Conservation (phyloP, 768 basidiomycete species). For the Xanthoconium purpureum region DNA sequence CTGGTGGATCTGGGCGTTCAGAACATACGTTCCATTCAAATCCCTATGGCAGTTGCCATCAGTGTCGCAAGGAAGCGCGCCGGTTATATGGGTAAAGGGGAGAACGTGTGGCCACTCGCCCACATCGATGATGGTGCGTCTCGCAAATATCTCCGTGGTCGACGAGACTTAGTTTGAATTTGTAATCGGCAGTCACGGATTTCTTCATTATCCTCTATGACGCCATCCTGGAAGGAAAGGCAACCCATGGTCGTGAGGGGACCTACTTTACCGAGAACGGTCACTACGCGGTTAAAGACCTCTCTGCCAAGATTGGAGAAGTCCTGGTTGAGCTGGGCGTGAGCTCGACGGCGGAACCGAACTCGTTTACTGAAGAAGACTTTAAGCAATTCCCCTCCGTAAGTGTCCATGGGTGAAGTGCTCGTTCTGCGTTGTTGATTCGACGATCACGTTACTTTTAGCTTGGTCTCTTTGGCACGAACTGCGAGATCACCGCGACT, state of each 20-base stretch:
- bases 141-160: background rate
- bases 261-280: slow-evolving; percentile 54
- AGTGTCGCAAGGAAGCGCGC: slow-evolving; percentile 49
- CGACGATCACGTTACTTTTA: background rate
- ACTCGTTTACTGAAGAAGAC: slow-evolving; percentile 37
- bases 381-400: slow-evolving; percentile 2
- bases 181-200: too few species aligned
- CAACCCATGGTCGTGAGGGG: slow-evolving; percentile 39
- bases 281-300: slow-evolving; percentile 44
- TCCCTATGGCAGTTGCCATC: slow-evolving; percentile 47
- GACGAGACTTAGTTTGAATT: too few species aligned
- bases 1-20: slow-evolving; percentile 44
- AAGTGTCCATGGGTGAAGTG: background rate
- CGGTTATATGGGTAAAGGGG: slow-evolving; percentile 57
- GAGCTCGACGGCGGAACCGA: slow-evolving; percentile 33
- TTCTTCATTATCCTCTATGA: slow-evolving; percentile 38
- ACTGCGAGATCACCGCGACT: slow-evolving; percentile 18
- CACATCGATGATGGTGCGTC: slow-evolving; percentile 45
- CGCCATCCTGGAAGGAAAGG: slow-evolving; percentile 24
- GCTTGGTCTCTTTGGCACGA: slow-evolving; percentile 20
- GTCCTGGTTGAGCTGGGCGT: slow-evolving; percentile 14
- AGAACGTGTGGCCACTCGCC: slow-evolving; percentile 60
- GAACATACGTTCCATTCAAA: slow-evolving; percentile 53
- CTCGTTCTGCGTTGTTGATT: background rate
- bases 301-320: slow-evolving; percentile 43